These are phyloP conservation scores for Arthrobotrys iridis DNA, from an alignment of 2,329 filamentous ascomycete species.

Conservation along the genomic window DNA sequence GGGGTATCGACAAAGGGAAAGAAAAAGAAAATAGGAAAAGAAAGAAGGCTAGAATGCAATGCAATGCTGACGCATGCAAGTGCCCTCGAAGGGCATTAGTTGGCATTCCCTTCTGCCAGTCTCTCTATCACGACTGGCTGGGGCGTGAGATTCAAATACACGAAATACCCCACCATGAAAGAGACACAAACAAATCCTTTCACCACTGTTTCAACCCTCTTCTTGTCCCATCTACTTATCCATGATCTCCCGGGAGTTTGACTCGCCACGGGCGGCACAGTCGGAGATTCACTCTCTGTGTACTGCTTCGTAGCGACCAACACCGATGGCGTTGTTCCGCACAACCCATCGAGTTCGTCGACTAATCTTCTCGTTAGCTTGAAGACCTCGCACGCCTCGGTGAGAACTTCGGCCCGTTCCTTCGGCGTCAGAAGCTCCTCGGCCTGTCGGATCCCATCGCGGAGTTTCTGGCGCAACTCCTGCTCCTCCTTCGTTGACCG, in stretches of 20 bases:
- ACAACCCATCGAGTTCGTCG: constrained; percentile 44
- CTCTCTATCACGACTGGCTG: neutral
- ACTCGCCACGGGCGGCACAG: neutral
- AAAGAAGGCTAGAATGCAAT: neutral
- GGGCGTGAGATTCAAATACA: constrained; percentile 23
- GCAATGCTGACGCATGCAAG: constrained; percentile 8
- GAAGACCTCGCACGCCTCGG: constrained; percentile 47
- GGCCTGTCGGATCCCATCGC: constrained; percentile 34
- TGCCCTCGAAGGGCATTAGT: constrained; percentile 1
- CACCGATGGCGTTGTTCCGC: constrained; percentile 28
- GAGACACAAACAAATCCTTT: constrained; percentile 36
- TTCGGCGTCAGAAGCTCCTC: constrained; percentile 43
- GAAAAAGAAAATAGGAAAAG: neutral
- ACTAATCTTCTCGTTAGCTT: constrained; percentile 43
- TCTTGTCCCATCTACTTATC: constrained; percentile 12
- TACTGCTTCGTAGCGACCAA: constrained; percentile 48
- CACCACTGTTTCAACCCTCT: constrained; percentile 27
- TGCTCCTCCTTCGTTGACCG: constrained; percentile 46
- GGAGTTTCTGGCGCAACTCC: constrained; percentile 39
- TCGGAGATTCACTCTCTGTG: constrained; percentile 42
- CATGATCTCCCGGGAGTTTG: constrained; percentile 10
- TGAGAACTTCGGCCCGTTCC: constrained; percentile 34
- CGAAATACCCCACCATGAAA: constrained; percentile 23
- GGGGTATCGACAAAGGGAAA: constrained; percentile 29
- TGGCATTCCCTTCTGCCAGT: constrained; percentile 1